These are phyloP conservation scores for Lonicera japonica DNA, from an alignment of 129 eudicot species.

Conservation along the genomic window DNA sequence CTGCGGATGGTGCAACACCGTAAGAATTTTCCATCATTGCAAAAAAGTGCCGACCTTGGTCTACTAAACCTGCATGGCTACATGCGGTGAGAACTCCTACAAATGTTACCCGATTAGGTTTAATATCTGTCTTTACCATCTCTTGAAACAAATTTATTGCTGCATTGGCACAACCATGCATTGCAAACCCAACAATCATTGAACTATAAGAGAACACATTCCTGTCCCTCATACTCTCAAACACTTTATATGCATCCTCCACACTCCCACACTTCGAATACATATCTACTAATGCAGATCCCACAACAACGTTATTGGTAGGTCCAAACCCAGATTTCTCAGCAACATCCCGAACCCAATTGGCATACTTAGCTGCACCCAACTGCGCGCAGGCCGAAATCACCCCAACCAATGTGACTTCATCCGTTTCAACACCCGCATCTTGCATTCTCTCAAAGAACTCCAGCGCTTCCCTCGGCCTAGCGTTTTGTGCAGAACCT, in stretches of 20 bases:
- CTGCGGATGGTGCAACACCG: constrained; percentile 31
- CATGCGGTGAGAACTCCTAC: constrained; percentile 63
- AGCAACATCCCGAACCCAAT: constrained; percentile 60
- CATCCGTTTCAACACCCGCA: constrained; percentile 46
- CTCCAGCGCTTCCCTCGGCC: constrained; percentile 59
- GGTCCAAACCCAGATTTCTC: constrained; percentile 45
- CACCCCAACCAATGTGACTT: constrained; percentile 60
- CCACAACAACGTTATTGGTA: constrained; percentile 32
- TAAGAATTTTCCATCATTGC: constrained; percentile 38
- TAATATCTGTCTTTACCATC: constrained; percentile 48
- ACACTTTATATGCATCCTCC: constrained; percentile 41
- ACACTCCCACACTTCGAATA: constrained; percentile 53
- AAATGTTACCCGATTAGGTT: constrained; percentile 52
- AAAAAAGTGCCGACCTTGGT: constrained; percentile 39
- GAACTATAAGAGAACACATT: constrained; percentile 58
- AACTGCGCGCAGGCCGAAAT: constrained; percentile 72
- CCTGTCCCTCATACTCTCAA: constrained; percentile 26
- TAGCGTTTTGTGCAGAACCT: constrained; percentile 57
- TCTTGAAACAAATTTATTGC: constrained; percentile 48
- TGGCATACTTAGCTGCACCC: constrained; percentile 62
- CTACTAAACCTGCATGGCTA: constrained; percentile 52
- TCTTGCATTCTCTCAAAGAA: constrained; percentile 51
- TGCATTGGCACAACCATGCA: constrained; percentile 43
- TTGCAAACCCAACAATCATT: constrained; percentile 53
- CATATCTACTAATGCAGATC: constrained; percentile 69